phyloP scores from a whole-genome alignment of 345 rosid species.

The Brassica nigra region DNA sequence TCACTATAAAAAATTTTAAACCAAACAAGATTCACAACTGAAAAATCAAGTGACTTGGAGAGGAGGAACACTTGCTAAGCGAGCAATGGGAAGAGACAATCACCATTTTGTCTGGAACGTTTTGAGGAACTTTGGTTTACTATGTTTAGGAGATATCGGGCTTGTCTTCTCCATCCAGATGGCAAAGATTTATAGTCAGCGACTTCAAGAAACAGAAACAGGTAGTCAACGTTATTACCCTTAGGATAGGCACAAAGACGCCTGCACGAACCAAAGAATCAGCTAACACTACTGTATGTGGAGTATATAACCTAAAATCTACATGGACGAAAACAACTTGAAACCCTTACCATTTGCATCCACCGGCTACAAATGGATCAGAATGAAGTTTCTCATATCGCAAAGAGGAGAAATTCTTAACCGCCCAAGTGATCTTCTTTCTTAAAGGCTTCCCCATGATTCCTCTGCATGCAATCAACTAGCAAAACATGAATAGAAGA shows the following conservation, averaged over 20 bases:
- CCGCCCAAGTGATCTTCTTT: slow-evolving; percentile 4
- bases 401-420: not conserved
- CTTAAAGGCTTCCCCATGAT: not conserved
- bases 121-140: slow-evolving; percentile 47
- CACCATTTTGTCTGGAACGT: slow-evolving; percentile 16
- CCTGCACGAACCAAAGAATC: slow-evolving; percentile 43
- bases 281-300: not conserved
- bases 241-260: slow-evolving; percentile 61
- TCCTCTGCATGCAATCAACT: not conserved
- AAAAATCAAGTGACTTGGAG: not conserved
- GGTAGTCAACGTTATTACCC: slow-evolving; percentile 66
- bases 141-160: slow-evolving; percentile 59
- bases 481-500: not conserved
- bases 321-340: not conserved
- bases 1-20: too few species aligned
- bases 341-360: slow-evolving; percentile 18
- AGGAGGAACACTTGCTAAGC: not conserved
- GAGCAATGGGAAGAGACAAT: not conserved
- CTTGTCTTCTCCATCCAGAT: slow-evolving; percentile 74
- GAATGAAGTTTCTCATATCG: not conserved
- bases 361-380: not conserved
- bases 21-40: not conserved
- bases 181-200: slow-evolving; percentile 64
- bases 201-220: slow-evolving; percentile 50
- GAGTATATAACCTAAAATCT: not conserved